Evolutionary conservation across 176 grass and related monocot genomes (phyloP).

Genomic region (Alloteropsis semialata): DNA sequence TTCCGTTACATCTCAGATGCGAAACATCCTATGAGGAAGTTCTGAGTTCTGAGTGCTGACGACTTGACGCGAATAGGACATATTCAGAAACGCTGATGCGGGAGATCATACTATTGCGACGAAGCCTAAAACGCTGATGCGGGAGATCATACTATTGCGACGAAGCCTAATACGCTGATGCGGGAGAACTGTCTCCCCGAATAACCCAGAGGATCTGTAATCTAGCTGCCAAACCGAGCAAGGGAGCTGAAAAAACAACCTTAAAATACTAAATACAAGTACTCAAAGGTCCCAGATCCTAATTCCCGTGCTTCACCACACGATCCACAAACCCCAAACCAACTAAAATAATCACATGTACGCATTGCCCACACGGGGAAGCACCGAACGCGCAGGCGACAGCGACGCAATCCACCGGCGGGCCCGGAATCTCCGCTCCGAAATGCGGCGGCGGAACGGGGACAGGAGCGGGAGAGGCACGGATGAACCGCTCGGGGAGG

Average conservation of each 20-base stretch:
- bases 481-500: background rate
- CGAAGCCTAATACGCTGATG: background rate
- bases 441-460: background rate
- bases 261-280: background rate
- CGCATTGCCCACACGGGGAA: background rate
- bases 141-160: background rate
- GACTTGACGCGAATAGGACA: background rate
- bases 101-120: background rate
- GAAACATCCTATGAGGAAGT: background rate
- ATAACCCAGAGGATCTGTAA: background rate
- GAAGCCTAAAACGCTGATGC: background rate
- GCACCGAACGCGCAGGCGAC: background rate
- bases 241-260: background rate
- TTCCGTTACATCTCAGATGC: background rate
- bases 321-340: background rate
- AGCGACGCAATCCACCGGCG: background rate
- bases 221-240: background rate
- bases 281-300: background rate
- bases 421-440: background rate
- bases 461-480: background rate
- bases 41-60: background rate
- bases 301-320: background rate
- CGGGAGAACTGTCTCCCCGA: background rate
- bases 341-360: background rate
- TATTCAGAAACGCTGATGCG: background rate